Conservation (phyloP, 495 filamentous ascomycete genomes). For the Neurospora sp. region DNA sequence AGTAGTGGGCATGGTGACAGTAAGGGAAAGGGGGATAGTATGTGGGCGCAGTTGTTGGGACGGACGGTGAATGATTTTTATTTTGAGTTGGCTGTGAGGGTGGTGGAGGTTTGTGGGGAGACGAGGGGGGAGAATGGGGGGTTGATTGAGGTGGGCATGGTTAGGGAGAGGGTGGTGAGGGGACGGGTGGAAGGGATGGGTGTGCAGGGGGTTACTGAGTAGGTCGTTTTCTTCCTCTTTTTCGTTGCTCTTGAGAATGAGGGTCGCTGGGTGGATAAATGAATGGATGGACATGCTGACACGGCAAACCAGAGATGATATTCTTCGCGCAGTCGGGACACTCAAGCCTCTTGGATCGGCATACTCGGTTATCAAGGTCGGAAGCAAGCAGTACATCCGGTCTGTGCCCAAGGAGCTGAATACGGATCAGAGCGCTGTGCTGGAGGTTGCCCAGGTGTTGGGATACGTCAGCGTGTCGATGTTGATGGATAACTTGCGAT, state of each 20-base stretch:
- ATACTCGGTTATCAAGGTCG: conserved; percentile 73
- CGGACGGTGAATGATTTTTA: conserved; percentile 91
- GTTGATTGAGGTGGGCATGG: conserved; percentile 74
- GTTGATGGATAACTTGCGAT: conserved; percentile 80
- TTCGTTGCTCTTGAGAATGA: background rate
- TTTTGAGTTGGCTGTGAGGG: conserved; percentile 86
- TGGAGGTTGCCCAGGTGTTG: conserved; percentile 76
- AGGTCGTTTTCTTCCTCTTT: conserved; percentile 11
- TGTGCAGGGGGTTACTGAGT: conserved; percentile 60
- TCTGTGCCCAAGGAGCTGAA: conserved; percentile 95
- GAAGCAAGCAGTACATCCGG: conserved; percentile 76
- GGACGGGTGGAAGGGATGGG: conserved; percentile 68
- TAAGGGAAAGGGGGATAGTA: conserved; percentile 43
- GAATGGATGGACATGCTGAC: background rate
- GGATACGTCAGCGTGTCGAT: conserved; percentile 87
- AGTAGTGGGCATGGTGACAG: conserved; percentile 43
- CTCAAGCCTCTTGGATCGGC: conserved; percentile 80
- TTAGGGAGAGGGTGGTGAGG: conserved; percentile 59
- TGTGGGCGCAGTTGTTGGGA: conserved; percentile 90
- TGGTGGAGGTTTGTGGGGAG: conserved; percentile 84
- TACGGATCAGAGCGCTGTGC: conserved; percentile 81
- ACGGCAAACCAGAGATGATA: conserved; percentile 59
- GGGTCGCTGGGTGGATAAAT: background rate
- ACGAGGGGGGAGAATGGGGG: conserved; percentile 90
- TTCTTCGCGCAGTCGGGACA: conserved; percentile 79